These are phyloP conservation scores for Cryptococcus sp. DNA, from an alignment of 1,284 basidiomycete species.

Conservation along the genomic window DNA sequence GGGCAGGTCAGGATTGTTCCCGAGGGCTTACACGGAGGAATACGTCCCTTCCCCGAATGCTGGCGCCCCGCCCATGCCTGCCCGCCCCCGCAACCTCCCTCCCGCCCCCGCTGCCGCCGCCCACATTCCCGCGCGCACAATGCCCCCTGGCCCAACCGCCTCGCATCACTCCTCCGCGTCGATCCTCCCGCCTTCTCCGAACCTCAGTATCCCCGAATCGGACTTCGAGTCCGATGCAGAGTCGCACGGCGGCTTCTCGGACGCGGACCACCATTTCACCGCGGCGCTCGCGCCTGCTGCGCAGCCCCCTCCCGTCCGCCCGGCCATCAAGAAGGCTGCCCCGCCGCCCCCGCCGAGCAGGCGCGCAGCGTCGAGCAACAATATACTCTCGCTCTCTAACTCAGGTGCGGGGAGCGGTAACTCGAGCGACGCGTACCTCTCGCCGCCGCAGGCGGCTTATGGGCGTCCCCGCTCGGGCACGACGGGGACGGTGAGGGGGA, in stretches of 20 bases:
- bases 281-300: conserved; percentile 22
- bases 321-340: conserved; percentile 46
- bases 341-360: conserved; percentile 54
- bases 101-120: conserved; percentile 9
- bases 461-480: conserved; percentile 12
- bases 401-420: conserved; percentile 2
- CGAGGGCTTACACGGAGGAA: conserved; percentile 65
- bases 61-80: conserved; percentile 31
- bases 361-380: conserved; percentile 31
- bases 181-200: conserved; percentile 13
- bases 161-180: conserved; percentile 21
- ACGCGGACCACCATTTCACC: conserved; percentile 29
- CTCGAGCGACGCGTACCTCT: conserved; percentile 6
- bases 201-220: conserved; percentile 20
- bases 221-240: conserved; percentile 19
- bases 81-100: conserved; percentile 11
- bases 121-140: conserved; percentile 8
- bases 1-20: conserved; percentile 71
- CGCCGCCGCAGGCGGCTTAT: conserved; percentile 8
- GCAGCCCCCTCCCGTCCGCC: conserved; percentile 16
- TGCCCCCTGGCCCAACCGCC: conserved; percentile 18
- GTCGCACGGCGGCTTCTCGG: conserved; percentile 24
- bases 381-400: conserved; percentile 14
- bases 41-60: conserved; percentile 34
- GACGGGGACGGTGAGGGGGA: conserved; percentile 2